A percentile compares a stretch with the other conserved stretches of the same genome.
These are phyloP conservation scores for Cubamyces lactineus DNA, from an alignment of 768 basidiomycete genomes.

Conservation along the genomic window DNA sequence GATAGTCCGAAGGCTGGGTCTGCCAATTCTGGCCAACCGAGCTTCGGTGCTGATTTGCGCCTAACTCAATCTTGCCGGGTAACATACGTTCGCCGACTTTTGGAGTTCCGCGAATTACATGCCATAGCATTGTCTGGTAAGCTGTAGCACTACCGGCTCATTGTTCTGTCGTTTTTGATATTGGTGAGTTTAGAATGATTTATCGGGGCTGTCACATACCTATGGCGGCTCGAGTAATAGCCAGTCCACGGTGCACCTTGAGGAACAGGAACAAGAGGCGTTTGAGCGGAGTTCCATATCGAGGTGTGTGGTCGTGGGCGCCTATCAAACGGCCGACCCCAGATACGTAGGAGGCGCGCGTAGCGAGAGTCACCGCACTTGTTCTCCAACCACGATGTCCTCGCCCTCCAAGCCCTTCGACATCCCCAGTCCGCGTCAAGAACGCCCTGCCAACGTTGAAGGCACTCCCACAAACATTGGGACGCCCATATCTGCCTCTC, in stretches of 20 bases:
- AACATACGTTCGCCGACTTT: neutral
- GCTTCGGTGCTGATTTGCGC: constrained; percentile 15
- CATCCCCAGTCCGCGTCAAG: constrained; percentile 26
- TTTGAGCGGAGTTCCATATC: neutral
- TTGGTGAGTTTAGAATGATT: too few relatives aligned
- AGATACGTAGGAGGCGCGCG: constrained; percentile 4
- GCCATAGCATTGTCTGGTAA: neutral
- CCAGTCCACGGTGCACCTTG: neutral
- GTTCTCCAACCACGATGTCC: constrained; percentile 25
- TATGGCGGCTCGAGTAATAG: too few relatives aligned
- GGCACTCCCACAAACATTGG: constrained; percentile 21
- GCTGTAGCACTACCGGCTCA: too few relatives aligned
- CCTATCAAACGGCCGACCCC: constrained; percentile 11
- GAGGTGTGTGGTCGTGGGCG: neutral
- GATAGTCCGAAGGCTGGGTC: neutral
- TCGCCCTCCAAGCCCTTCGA: constrained; percentile 29
- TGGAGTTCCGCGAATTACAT: neutral
- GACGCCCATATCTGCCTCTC: constrained; percentile 54
- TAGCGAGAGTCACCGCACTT: constrained; percentile 7
- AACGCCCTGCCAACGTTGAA: neutral
- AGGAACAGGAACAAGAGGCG: neutral
- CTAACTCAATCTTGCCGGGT: constrained; percentile 15
- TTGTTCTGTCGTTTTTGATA: too few relatives aligned
- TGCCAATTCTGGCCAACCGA: constrained; percentile 4
- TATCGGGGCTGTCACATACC: too few relatives aligned